These are phyloP conservation scores for Rhynchospora breviuscula DNA, from an alignment of 176 grass and related monocot genomes.

Conservation along the genomic window DNA sequence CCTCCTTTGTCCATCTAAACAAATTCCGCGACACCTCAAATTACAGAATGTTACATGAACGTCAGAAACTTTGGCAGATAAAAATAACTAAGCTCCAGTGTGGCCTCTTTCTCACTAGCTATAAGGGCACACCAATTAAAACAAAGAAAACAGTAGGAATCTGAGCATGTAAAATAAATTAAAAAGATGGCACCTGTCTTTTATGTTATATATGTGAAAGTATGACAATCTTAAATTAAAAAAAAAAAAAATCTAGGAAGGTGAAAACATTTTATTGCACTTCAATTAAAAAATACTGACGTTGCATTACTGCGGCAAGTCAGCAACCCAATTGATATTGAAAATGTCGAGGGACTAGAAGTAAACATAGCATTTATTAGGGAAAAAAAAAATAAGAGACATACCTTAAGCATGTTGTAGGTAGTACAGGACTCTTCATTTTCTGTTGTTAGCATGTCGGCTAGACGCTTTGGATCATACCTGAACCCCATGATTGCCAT, in stretches of 20 bases:
- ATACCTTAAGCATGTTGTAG: slow-evolving; percentile 98
- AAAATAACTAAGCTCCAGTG: neutral
- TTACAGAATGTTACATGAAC: slow-evolving; percentile 8
- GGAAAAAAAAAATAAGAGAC: neutral
- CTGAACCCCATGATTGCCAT: slow-evolving; percentile 28
- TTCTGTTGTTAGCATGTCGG: slow-evolving; percentile 54
- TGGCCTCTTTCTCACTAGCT: neutral
- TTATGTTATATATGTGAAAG: neutral
- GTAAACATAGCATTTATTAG: neutral
- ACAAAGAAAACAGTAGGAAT: neutral
- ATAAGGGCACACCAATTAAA: neutral
- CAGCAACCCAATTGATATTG: neutral
- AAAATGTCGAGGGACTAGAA: neutral
- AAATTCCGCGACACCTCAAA: slow-evolving; percentile 73
- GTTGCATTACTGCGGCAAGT: neutral
- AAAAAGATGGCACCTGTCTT: neutral
- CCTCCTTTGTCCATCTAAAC: slow-evolving; percentile 95
- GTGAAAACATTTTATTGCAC: neutral
- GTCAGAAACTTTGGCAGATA: neutral
- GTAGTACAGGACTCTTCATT: slow-evolving; percentile 90
- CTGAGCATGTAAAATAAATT: neutral
- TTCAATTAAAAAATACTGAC: neutral
- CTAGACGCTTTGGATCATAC: slow-evolving; percentile 70
- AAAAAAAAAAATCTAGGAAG: neutral
- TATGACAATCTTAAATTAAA: neutral